These are phyloP conservation scores for Erodium moschatum DNA, from an alignment of 441 rosid species.

Conservation along the genomic window DNA sequence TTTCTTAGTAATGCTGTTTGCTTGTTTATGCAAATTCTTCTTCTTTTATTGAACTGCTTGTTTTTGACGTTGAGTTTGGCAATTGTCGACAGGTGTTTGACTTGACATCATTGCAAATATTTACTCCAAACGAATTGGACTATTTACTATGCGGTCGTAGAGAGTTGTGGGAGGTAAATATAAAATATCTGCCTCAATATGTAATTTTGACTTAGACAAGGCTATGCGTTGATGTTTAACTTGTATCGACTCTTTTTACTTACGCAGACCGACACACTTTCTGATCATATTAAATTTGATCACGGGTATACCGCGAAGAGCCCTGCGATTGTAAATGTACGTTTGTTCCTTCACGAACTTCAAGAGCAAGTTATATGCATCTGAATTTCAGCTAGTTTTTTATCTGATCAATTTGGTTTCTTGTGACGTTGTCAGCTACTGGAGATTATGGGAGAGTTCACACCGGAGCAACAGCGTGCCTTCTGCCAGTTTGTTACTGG, in stretches of 20 bases:
- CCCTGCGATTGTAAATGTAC: conserved; percentile 75
- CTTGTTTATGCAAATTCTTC: background rate
- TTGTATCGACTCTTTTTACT: background rate
- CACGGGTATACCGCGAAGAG: conserved; percentile 97
- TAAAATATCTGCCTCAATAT: background rate
- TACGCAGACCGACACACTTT: conserved; percentile 74
- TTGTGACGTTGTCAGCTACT: conserved; percentile 47
- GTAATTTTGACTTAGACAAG: background rate
- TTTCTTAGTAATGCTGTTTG: background rate
- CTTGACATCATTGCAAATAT: conserved; percentile 85
- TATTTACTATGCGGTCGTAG: conserved; percentile 94
- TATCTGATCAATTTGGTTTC: conserved; percentile 8
- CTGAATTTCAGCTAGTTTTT: background rate
- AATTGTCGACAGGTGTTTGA: conserved; percentile 70
- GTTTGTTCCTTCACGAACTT: conserved; percentile 18
- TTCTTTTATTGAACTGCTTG: background rate
- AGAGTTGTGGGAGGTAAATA: conserved; percentile 92
- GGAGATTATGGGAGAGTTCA: conserved; percentile 94
- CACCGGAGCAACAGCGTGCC: conserved; percentile 93
- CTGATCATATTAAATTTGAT: conserved; percentile 93
- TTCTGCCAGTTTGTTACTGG: conserved; percentile 99
- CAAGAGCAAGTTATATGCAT: background rate
- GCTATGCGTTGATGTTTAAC: conserved; percentile 14
- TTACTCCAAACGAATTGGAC: conserved; percentile 81
- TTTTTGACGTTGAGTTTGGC: conserved; percentile 9